phyloP scores from a whole-genome alignment of 768 basidiomycete genomes.

The Suillus spraguei region DNA sequence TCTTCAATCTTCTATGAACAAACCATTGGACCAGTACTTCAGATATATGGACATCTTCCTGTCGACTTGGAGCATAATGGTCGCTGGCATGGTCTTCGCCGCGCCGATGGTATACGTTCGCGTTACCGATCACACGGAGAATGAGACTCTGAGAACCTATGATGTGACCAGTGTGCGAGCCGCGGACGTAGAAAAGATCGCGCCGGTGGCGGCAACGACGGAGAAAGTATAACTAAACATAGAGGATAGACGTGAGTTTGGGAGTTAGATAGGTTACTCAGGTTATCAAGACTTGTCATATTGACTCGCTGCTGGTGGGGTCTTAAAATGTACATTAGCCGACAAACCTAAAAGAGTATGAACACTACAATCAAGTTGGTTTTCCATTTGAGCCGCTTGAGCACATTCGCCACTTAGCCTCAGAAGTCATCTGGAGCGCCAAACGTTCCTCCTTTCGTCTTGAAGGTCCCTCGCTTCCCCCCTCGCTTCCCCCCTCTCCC shows the following conservation, averaged over 20 bases:
- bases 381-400: not conserved
- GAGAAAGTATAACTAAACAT: not conserved
- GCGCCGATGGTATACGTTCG: conserved; percentile 70
- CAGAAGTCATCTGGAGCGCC: conserved; percentile 34
- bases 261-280: not conserved
- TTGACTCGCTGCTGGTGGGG: not conserved
- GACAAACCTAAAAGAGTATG: not conserved
- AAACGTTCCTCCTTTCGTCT: conserved; percentile 36
- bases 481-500: conserved; percentile 28
- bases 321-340: not conserved
- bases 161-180: not conserved
- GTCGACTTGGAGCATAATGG: conserved; percentile 67
- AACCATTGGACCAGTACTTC: conserved; percentile 8
- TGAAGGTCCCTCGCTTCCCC: conserved; percentile 27
- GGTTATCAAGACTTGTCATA: not conserved
- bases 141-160: conserved; percentile 46
- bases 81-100: conserved; percentile 59
- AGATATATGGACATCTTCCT: conserved; percentile 67
- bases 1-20: conserved; percentile 2
- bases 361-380: not conserved
- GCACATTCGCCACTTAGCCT: not conserved
- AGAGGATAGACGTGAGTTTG: not conserved
- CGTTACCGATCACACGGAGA: conserved; percentile 56
- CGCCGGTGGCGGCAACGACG: not conserved
- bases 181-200: not conserved